Conservation (phyloP, 2,329 filamentous ascomycete species). For the Trichoderma aggressivum region DNA sequence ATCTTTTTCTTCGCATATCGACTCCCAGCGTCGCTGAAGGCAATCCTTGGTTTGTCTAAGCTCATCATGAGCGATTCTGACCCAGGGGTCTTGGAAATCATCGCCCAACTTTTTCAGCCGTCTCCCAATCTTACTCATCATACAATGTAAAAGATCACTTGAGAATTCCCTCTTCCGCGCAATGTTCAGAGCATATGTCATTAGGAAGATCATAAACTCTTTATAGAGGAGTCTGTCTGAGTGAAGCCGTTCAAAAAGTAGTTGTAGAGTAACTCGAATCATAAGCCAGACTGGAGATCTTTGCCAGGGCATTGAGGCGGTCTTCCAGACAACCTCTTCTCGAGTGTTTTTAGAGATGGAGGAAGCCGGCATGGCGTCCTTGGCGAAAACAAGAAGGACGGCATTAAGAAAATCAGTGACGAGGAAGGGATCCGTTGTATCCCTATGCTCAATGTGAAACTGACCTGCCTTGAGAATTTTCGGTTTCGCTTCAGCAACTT, state of each 20-base stretch:
- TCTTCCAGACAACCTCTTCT: slow-evolving; percentile 49
- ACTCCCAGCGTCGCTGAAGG: background rate
- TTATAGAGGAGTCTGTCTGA: slow-evolving; percentile 44
- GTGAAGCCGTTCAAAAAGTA: background rate
- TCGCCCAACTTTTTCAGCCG: background rate
- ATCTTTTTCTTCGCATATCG: background rate
- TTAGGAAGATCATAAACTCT: slow-evolving; percentile 45
- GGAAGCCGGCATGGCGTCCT: slow-evolving; percentile 21
- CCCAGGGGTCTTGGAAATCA: background rate
- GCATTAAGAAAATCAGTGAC: slow-evolving; percentile 47
- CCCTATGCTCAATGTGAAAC: slow-evolving; percentile 39
- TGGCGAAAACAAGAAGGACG: slow-evolving; percentile 37
- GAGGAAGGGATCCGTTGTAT: slow-evolving; percentile 48
- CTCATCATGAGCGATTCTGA: background rate
- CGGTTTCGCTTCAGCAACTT: slow-evolving; percentile 18
- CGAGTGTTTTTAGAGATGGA: slow-evolving; percentile 50
- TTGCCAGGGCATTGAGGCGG: slow-evolving; percentile 38
- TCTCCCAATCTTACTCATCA: background rate
- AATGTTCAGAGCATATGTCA: background rate
- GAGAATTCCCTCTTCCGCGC: background rate
- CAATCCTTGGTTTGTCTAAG: background rate
- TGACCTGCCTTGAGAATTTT: background rate
- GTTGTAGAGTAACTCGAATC: slow-evolving; percentile 17
- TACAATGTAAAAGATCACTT: background rate
- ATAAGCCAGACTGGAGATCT: slow-evolving; percentile 40